Evolutionary conservation across 306 rosid genomes (phyloP).

Genomic region (Albizia julibrissin): DNA sequence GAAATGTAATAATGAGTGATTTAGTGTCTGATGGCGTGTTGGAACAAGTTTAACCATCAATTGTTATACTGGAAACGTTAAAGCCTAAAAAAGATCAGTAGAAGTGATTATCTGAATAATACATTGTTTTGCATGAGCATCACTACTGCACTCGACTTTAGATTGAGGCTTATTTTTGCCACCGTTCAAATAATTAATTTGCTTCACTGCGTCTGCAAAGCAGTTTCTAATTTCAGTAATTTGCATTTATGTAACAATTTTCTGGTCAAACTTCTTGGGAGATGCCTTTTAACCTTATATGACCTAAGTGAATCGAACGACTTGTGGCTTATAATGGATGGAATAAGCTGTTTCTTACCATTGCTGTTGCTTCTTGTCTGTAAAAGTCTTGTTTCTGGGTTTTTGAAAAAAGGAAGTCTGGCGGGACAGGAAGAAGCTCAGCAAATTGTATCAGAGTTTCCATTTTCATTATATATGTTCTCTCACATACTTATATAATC

Average conservation of each 20-base stretch:
- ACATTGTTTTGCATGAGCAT: not conserved
- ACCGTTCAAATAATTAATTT: not conserved
- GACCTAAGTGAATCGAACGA: constrained; percentile 1
- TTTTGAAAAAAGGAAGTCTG: not conserved
- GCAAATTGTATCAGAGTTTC: not conserved
- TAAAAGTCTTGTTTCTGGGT: constrained; percentile 1
- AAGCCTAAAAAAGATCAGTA: not conserved
- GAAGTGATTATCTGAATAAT: constrained; percentile 26
- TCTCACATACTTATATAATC: too few relatives aligned
- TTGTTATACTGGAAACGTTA: not conserved
- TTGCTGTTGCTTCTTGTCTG: not conserved
- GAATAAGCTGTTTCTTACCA: not conserved
- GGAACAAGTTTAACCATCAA: not conserved
- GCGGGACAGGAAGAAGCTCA: not conserved
- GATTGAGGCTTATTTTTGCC: not conserved
- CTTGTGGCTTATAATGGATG: not conserved
- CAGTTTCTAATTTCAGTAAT: not conserved
- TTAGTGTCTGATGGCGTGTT: constrained; percentile 9
- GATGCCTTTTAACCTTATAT: not conserved
- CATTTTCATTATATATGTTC: constrained; percentile 29
- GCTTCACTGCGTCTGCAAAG: not conserved
- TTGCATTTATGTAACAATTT: not conserved
- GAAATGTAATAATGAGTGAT: constrained; percentile 44
- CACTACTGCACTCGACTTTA: not conserved
- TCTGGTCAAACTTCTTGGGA: not conserved